Base-by-base conservation (phyloP, 1,139 yeast species). In the Saccharomycopsis hybrid region DNA sequence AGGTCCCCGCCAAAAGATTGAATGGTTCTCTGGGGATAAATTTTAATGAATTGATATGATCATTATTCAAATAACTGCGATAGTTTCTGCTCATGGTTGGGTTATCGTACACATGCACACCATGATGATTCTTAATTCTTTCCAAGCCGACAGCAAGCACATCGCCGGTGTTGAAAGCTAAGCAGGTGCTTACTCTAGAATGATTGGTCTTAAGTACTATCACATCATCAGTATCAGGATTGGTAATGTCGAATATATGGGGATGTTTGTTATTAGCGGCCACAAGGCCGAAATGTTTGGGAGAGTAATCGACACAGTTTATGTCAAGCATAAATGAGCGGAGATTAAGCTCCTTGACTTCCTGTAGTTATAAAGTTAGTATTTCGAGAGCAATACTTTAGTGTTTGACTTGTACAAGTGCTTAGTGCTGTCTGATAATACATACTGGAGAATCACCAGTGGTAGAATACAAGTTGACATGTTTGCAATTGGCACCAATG, bases 131-230 rank as follows among this genome's bases (percentile, higher is more conserved):
- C 41, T 51, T 51, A 13, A 32, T 13, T 31, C 33, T 43, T 33
- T 49, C 49, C 2, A 48, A 30, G 3, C 52, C 51, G 9, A 51
- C 54, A 1, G 54, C 54, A 9, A 51, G 35, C 24, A n/a, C 39
- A 32, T 43, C 47, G 25, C 13, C 44, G 11, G 38, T 11, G 11
- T 9, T n/a, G 28, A 49, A 46, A 5, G 49, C 24, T 5, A 45
- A 28, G 32, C 46, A 41, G 24, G 46, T 49, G 5, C 43, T 27
- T 13, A 35, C 25, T 8, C 52, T 9, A 4, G 49, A 30, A 27
- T 11, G 31, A 24, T 30, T 36, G 44, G 51, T 30, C n/a, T 38
- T 32, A 3, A 49, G 28, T 3, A 31, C 40, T 13, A 46, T 28
- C 7, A 46, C 46, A 25, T 50, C 50, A 25, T 50, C 50, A 7